Base-by-base conservation (phyloP, 2,329 filamentous ascomycete genomes). In the Colletotrichum navitas region DNA sequence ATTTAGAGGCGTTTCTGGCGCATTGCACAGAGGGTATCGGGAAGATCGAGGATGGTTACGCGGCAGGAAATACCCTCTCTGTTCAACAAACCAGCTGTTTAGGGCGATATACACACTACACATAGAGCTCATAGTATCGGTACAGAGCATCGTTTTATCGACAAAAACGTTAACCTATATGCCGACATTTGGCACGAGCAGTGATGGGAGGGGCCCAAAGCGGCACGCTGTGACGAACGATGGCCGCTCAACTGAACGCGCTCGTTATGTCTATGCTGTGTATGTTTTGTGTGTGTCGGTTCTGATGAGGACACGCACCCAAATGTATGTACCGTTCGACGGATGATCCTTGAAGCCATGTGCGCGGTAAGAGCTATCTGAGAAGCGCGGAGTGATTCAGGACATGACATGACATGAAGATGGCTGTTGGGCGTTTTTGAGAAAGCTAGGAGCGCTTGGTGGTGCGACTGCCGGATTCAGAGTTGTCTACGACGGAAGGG, bases 1-100 rank as follows among this genome's bases (percentile, higher is more conserved):
- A 45, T 21, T 34, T 70, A 66, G 47, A 59, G 67, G 67, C 67
- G 67, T 70, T 70, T 32, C 2, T 54, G 67, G 63, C 45, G 63
- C 49, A 66, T 47, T 29, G 34, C 47, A 52, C 45, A 18, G 36
- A 52, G 62, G 45, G 41, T 41, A 54, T 60, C 29, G 39, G 45
- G 63, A 26, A 24, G 16, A 61, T 45, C 12, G 63, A 39, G n/a
- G 21, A 41, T 24, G 54, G 39, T 55, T 21, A 66, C 63, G 47
- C 39, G 16, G 49, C 47, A 52, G 36, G 24, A 32, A 63, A 65
- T 70, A 66, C 63, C 67, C 55, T 70, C 49, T 34, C 21, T 34
- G 39, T 55, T 59, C 36, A 18, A 55, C n/a, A 24, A 39, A 16
- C 21, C 24, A 29, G n/a, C 36, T 39, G 36, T 34, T 45, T 54